These are phyloP conservation scores for Globisporangium irregulare DNA, from an alignment of 352 stramenopile species.

Conservation along the genomic window DNA sequence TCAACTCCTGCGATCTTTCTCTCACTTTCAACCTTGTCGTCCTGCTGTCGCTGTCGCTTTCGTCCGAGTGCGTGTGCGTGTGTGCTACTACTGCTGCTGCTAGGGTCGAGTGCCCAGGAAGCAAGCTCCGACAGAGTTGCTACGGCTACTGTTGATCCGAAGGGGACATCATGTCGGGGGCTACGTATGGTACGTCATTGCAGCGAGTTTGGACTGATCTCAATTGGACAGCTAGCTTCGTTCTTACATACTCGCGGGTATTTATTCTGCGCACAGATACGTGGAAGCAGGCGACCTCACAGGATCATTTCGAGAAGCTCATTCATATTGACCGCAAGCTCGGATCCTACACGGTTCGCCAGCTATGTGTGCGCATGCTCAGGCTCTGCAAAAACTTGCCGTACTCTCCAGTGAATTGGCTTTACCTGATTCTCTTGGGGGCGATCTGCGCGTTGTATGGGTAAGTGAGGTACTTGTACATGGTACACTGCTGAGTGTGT, in stretches of 20 bases:
- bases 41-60: not conserved
- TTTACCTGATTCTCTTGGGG: conserved; percentile 67
- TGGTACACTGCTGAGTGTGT: not conserved
- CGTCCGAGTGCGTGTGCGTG: conserved; percentile 1
- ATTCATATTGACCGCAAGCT: conserved; percentile 50
- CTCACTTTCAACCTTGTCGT: conserved; percentile 1
- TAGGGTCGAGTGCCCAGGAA: not conserved
- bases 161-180: conserved; percentile 7
- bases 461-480: conserved; percentile 22
- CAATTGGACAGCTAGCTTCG: not conserved
- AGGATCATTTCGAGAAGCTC: conserved; percentile 62
- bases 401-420: conserved; percentile 79
- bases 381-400: conserved; percentile 73
- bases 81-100: conserved; percentile 4
- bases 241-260: not conserved
- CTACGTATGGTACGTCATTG: conserved; percentile 26
- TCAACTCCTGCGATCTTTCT: not conserved
- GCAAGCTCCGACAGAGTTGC: not conserved
- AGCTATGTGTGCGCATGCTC: conserved; percentile 57
- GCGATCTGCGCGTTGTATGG: conserved; percentile 57
- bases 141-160: not conserved
- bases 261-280: conserved; percentile 38
- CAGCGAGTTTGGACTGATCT: not conserved
- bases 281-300: conserved; percentile 62
- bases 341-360: conserved; percentile 41